Conservation (phyloP, 768 basidiomycete species). For the Pleurotus cornucopiae region DNA sequence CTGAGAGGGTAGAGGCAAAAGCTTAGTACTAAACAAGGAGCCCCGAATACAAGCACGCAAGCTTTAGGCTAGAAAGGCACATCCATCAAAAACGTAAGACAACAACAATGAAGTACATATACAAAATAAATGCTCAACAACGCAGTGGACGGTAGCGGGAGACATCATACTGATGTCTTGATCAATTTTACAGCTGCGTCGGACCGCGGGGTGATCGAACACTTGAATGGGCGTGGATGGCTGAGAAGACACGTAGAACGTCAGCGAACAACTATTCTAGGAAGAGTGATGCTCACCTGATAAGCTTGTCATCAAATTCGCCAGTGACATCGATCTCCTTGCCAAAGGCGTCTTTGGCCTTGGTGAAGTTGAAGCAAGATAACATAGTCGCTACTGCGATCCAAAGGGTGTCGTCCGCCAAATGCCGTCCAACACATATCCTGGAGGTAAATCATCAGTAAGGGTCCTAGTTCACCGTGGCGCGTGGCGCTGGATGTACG, state of each 20-base stretch:
- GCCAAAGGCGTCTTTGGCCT: conserved; percentile 1
- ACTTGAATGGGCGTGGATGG: conserved; percentile 26
- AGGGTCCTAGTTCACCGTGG: conserved; percentile 17
- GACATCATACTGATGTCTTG: neutral
- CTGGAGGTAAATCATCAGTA: conserved; percentile 24
- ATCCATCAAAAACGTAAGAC: too few species aligned
- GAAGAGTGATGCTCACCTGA: conserved; percentile 22
- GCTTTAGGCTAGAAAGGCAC: too few species aligned
- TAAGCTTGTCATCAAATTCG: conserved; percentile 24
- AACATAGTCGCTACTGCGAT: conserved; percentile 26
- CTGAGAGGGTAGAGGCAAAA: too few species aligned
- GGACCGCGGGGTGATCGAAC: conserved; percentile 24
- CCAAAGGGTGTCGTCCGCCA: conserved; percentile 29
- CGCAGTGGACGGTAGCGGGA: too few species aligned
- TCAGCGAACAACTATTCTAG: neutral
- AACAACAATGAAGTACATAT: too few species aligned
- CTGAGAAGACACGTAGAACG: conserved; percentile 11
- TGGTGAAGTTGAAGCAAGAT: conserved; percentile 4
- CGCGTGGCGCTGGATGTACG: neutral
- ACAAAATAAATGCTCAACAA: too few species aligned
- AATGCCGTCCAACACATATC: conserved; percentile 27
- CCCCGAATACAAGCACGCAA: too few species aligned
- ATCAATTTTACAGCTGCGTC: conserved; percentile 20
- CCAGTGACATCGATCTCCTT: conserved; percentile 21
- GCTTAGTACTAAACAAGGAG: too few species aligned